phyloP scores from a whole-genome alignment of 2,329 filamentous ascomycete genomes.

The Kalaharituber pfeilii region DNA sequence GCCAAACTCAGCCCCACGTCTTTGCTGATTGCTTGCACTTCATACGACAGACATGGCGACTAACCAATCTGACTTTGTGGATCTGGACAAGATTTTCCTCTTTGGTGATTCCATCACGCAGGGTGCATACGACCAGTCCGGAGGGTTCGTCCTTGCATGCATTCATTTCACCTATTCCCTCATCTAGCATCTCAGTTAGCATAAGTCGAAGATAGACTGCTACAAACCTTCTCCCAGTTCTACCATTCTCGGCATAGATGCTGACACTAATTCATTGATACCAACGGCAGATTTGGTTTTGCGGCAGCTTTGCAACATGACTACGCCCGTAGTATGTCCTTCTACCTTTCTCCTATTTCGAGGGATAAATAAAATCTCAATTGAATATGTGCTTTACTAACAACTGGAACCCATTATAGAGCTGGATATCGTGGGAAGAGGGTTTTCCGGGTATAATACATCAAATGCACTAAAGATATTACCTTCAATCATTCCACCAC shows the following conservation, averaged over 20 bases:
- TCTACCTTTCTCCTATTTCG: too few species aligned
- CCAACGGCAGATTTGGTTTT: conserved; percentile 14
- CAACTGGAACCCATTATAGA: conserved; percentile 21
- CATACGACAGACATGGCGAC: too few species aligned
- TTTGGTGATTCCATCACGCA: conserved; percentile 86
- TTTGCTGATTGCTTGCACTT: too few species aligned
- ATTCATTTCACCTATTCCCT: conserved; percentile 51
- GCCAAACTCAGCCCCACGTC: too few species aligned
- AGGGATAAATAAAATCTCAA: too few species aligned
- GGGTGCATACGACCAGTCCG: conserved; percentile 39
- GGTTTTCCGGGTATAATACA: conserved; percentile 73
- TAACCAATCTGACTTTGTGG: conserved; percentile 14
- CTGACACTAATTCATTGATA: not conserved
- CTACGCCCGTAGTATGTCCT: not conserved
- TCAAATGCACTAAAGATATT: conserved; percentile 53
- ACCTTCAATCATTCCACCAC: conserved; percentile 52
- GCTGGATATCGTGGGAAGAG: conserved; percentile 75
- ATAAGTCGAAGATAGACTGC: conserved; percentile 24
- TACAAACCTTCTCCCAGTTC: too few species aligned
- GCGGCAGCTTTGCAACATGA: conserved; percentile 7
- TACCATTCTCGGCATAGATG: too few species aligned
- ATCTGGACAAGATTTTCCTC: conserved; percentile 47
- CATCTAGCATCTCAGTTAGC: conserved; percentile 51
- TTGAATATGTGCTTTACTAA: too few species aligned
- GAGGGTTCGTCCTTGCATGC: conserved; percentile 38